These are phyloP conservation scores for Podospora tetraspora DNA, from an alignment of 495 filamentous ascomycete genomes.

Conservation along the genomic window DNA sequence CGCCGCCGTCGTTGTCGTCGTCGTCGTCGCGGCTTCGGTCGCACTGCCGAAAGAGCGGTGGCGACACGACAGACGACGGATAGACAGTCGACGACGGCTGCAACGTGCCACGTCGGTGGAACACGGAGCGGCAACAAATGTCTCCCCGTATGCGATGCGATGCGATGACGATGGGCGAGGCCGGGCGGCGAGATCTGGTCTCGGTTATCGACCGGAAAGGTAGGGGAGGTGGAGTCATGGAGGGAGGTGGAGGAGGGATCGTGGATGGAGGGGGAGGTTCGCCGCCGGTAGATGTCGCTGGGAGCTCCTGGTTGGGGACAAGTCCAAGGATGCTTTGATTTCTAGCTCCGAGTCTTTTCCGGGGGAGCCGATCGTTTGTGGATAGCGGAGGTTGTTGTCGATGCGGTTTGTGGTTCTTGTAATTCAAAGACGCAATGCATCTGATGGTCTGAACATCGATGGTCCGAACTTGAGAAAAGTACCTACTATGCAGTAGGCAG, in stretches of 20 bases:
- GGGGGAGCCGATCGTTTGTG: not conserved
- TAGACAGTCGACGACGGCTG: not conserved
- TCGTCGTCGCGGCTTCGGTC: not conserved
- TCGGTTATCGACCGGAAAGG: constrained; percentile 2
- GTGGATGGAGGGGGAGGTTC: too few species aligned
- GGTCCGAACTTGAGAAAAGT: not conserved
- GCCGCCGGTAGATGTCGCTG: too few species aligned
- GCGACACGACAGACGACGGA: not conserved
- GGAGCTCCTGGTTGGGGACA: not conserved
- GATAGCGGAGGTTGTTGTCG: not conserved
- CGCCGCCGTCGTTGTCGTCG: not conserved
- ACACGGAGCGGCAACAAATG: not conserved
- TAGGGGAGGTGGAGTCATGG: not conserved
- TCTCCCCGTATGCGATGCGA: not conserved
- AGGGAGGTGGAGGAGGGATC: not conserved
- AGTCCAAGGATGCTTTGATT: not conserved
- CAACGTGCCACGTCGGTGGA: not conserved
- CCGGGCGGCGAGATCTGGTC: constrained; percentile 1
- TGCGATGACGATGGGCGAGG: not conserved
- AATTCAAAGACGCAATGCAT: not conserved
- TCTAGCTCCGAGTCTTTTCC: not conserved
- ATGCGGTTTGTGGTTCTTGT: not conserved
- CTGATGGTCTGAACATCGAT: not conserved
- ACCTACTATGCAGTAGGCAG: not conserved
- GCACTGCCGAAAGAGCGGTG: not conserved